phyloP scores from a whole-genome alignment of 306 rosid genomes.

The Fragaria ananassa region DNA sequence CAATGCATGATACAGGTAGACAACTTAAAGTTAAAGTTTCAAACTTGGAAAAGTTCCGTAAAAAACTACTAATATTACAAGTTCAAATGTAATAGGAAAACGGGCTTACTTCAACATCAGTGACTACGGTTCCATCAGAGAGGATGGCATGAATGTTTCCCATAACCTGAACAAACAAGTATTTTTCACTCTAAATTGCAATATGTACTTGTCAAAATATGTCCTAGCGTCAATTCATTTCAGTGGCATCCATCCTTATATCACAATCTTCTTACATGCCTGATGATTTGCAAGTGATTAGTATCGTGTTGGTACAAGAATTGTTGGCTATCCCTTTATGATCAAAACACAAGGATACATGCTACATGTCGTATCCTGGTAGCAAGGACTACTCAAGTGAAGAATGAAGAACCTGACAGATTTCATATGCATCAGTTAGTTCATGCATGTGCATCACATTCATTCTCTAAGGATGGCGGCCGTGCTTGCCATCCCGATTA shows the following conservation, averaged over 20 bases:
- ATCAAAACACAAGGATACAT: too few relatives aligned
- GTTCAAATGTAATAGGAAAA: constrained; percentile 15
- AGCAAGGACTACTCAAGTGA: too few relatives aligned
- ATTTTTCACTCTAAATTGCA: constrained; percentile 8
- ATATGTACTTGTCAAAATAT: not conserved
- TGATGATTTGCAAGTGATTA: not conserved
- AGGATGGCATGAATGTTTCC: constrained; percentile 92
- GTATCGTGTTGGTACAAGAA: too few relatives aligned
- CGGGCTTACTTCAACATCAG: constrained; percentile 73
- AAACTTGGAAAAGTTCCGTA: not conserved
- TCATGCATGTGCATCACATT: too few relatives aligned
- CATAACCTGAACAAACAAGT: constrained; percentile 58
- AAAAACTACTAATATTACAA: not conserved
- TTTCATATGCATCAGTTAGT: too few relatives aligned
- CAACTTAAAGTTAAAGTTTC: not conserved
- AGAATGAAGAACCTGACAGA: too few relatives aligned
- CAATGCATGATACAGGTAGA: not conserved
- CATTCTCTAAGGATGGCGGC: too few relatives aligned
- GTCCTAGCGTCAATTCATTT: not conserved
- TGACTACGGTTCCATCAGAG: constrained; percentile 83
- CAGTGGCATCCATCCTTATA: not conserved
- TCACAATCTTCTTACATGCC: not conserved
- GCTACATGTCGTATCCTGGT: too few relatives aligned
- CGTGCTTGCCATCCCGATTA: too few relatives aligned
- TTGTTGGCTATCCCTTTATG: too few relatives aligned